Conservation (phyloP, 331 rosid genomes). For the Pyrus hybrid region DNA sequence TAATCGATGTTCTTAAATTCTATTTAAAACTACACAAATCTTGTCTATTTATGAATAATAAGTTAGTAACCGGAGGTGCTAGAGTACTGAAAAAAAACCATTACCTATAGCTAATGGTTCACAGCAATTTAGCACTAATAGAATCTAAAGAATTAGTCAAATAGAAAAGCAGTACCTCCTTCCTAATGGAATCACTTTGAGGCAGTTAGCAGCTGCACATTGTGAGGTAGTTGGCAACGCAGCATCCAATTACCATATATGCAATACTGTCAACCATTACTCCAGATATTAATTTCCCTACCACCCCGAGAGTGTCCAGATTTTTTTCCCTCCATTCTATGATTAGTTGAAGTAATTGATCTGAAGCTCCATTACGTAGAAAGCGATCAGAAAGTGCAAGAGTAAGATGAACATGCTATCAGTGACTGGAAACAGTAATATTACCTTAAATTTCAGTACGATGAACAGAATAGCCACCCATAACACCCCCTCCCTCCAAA, state of each 20-base stretch:
- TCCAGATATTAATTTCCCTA: conserved; percentile 48
- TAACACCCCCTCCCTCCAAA: neutral
- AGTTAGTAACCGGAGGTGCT: too few species aligned
- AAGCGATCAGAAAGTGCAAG: conserved; percentile 96
- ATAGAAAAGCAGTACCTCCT: conserved; percentile 47
- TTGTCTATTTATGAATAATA: too few species aligned
- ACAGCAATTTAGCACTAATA: conserved; percentile 3
- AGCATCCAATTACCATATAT: conserved; percentile 83
- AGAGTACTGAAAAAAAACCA: too few species aligned
- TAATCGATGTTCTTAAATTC: too few species aligned
- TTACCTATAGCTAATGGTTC: too few species aligned
- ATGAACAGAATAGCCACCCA: neutral
- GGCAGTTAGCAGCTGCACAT: conserved; percentile 95
- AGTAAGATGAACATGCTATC: conserved; percentile 36
- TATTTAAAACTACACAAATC: too few species aligned
- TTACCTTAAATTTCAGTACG: neutral
- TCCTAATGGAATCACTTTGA: conserved; percentile 44
- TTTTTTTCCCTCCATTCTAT: conserved; percentile 66
- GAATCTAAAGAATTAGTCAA: conserved; percentile 3
- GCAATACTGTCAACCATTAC: conserved; percentile 96
- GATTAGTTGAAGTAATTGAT: conserved; percentile 72
- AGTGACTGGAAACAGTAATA: neutral
- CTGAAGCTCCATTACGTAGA: conserved; percentile 90
- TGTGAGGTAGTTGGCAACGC: conserved; percentile 81
- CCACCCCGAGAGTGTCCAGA: conserved; percentile 47